phyloP scores from a whole-genome alignment of 495 filamentous ascomycete species.

The Aspergillus incahuasiensis region DNA sequence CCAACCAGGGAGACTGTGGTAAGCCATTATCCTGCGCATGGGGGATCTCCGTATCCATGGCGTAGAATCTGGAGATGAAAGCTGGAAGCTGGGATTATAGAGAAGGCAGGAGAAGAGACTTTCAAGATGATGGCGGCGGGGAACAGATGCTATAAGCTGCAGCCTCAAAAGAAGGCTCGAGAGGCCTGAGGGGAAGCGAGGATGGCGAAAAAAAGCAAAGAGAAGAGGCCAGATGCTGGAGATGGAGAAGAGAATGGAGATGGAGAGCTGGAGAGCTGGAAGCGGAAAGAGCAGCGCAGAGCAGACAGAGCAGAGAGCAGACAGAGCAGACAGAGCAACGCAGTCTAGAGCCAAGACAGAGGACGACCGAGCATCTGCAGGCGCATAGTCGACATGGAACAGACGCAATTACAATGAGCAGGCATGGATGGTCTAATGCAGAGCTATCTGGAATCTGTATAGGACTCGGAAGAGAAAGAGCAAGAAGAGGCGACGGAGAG shows the following conservation, averaged over 20 bases:
- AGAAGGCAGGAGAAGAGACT: constrained; percentile 1
- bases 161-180: constrained; percentile 2
- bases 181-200: constrained; percentile 2
- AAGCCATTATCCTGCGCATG: constrained; percentile 45
- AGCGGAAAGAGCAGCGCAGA: constrained; percentile 3
- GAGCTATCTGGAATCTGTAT: constrained; percentile 16
- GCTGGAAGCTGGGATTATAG: background rate
- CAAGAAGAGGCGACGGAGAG: constrained; percentile 10
- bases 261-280: too few species aligned
- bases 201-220: constrained; percentile 17
- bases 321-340: constrained; percentile 15
- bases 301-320: background rate
- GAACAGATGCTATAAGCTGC: constrained; percentile 4
- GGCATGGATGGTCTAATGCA: constrained; percentile 5
- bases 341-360: constrained; percentile 21
- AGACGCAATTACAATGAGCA: constrained; percentile 13
- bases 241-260: too few species aligned
- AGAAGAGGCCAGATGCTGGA: too few species aligned
- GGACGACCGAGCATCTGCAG: constrained; percentile 30
- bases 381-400: constrained; percentile 33
- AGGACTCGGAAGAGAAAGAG: constrained; percentile 19
- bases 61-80: constrained; percentile 4
- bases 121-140: background rate
- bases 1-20: constrained; percentile 49
- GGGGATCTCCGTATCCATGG: constrained; percentile 44